Percentiles rank a stretch among this genome's conserved stretches.
Evolutionary conservation across 192 early-diverging fungal species (phyloP).

Genomic region (Umbelopsis sp.): DNA sequence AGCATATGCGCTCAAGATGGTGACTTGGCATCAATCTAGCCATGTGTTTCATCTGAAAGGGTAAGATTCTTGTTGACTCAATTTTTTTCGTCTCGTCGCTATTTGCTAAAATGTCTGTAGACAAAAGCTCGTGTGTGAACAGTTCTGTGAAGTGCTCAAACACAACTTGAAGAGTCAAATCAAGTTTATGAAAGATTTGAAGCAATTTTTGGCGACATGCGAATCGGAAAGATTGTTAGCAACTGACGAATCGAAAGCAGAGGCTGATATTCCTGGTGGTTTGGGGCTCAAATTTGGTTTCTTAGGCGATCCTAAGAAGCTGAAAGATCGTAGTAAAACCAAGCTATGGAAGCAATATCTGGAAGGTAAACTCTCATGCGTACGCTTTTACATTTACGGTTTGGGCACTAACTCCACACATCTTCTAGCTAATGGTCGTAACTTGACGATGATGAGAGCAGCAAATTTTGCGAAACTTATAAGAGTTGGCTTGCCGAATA

Average conservation of each 20-base stretch:
- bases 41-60: slow-evolving; percentile 75
- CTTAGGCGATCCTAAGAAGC: slow-evolving; percentile 68
- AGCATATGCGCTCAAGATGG: slow-evolving; percentile 77
- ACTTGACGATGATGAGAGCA: slow-evolving; percentile 80
- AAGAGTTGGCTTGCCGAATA: slow-evolving; percentile 86
- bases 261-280: slow-evolving; percentile 48
- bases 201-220: slow-evolving; percentile 77
- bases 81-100: not conserved
- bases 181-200: slow-evolving; percentile 75
- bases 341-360: slow-evolving; percentile 79
- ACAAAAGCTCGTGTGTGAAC: slow-evolving; percentile 69
- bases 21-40: slow-evolving; percentile 90
- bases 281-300: slow-evolving; percentile 76
- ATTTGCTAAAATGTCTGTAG: slow-evolving; percentile 29
- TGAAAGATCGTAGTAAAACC: slow-evolving; percentile 74
- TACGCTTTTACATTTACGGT: not conserved
- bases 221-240: slow-evolving; percentile 77
- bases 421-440: slow-evolving; percentile 75
- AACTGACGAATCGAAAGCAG: slow-evolving; percentile 51
- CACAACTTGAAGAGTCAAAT: slow-evolving; percentile 74
- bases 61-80: slow-evolving; percentile 19
- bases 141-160: slow-evolving; percentile 80
- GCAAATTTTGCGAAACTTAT: slow-evolving; percentile 90
- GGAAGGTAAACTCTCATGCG: slow-evolving; percentile 45
- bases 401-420: not conserved